Base-by-base conservation (phyloP, 352 stramenopile genomes). In the Globisporangium emineosum region DNA sequence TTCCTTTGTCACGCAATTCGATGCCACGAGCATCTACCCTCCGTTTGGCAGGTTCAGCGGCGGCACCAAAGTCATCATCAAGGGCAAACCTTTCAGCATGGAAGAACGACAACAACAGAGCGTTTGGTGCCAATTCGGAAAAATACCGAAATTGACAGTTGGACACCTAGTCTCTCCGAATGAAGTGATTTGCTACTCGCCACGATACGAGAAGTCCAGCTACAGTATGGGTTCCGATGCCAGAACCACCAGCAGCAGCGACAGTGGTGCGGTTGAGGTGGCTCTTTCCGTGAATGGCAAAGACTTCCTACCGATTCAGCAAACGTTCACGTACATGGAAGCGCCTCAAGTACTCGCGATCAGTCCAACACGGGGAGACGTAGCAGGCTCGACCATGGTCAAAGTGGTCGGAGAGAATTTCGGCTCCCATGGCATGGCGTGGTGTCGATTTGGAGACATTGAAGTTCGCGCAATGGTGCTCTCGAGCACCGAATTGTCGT, bases 41-140 rank as follows among this genome's bases (percentile, higher is more conserved):
- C 66, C 60, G 1, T 66, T 63, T 7, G 87, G 81, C 2, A 70
- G 70, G 21, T 51, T 72, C 1, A 57, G 64, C 30, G 88, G 88
- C 8, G 84, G 83, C 5, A 94, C 87, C 1, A 57, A 65, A 30
- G 67, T 96, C 25, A 69, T 61, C 2, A 58, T 96, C 15, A 73
- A 56, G 10, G 86, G 82, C 2, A 89, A 81, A n/a, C 45, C 65
- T 49, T 94, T 94, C 30, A 66, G 69, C 15, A 6, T 27, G 27
- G 53, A 42, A 1, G n/a, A n/a, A n/a, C n/a, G n/a, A n/a, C 32
- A 49, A 1, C 25, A 57, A 10, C 67, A 66, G 50, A 45, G 47
- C 12, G 72, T 91, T 15, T 85, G 72, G 72, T 96, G 86, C 60
- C 70, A 72, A n/a, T 96, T 95, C 56, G 84, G 86, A 12, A 61